These are phyloP conservation scores for Talaromyces piceae DNA, from an alignment of 2,329 filamentous ascomycete species.

Conservation along the genomic window DNA sequence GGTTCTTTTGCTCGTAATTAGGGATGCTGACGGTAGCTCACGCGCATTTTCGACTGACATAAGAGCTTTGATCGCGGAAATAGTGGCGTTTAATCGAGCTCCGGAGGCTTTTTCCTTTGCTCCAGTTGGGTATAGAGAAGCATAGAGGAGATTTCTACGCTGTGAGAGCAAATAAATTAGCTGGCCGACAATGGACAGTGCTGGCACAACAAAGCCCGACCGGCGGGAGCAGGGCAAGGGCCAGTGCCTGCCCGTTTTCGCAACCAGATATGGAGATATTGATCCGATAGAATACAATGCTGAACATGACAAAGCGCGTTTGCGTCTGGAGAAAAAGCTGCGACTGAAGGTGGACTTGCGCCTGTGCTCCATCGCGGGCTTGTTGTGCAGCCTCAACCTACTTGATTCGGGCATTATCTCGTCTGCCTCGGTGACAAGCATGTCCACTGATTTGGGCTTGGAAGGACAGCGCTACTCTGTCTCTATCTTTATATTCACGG, in stretches of 20 bases:
- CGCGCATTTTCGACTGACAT: neutral
- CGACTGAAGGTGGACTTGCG: slow-evolving; percentile 60
- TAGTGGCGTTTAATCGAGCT: neutral
- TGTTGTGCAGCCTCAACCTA: slow-evolving; percentile 63
- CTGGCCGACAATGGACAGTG: neutral
- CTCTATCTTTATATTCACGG: slow-evolving; percentile 66
- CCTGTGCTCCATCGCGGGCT: slow-evolving; percentile 62
- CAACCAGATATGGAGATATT: slow-evolving; percentile 1
- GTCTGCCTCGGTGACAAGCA: slow-evolving; percentile 61
- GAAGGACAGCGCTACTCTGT: slow-evolving; percentile 61
- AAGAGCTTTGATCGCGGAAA: neutral
- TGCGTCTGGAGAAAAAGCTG: slow-evolving; percentile 39
- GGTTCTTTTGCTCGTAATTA: neutral
- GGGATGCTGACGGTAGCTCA: neutral
- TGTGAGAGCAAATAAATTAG: neutral
- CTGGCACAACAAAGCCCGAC: slow-evolving; percentile 6
- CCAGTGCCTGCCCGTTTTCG: slow-evolving; percentile 1
- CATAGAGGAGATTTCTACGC: neutral
- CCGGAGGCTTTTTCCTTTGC: neutral
- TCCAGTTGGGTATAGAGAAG: neutral
- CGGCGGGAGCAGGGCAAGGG: neutral
- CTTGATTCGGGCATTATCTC: slow-evolving; percentile 64
- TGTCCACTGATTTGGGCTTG: slow-evolving; percentile 57
- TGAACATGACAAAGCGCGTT: slow-evolving; percentile 11
- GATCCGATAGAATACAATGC: slow-evolving; percentile 3